A percentile compares a stretch with the other conserved stretches of the same genome.
Evolutionary conservation across 2,329 filamentous ascomycete species (phyloP).

Genomic region (Emmonsiellopsis sp.): DNA sequence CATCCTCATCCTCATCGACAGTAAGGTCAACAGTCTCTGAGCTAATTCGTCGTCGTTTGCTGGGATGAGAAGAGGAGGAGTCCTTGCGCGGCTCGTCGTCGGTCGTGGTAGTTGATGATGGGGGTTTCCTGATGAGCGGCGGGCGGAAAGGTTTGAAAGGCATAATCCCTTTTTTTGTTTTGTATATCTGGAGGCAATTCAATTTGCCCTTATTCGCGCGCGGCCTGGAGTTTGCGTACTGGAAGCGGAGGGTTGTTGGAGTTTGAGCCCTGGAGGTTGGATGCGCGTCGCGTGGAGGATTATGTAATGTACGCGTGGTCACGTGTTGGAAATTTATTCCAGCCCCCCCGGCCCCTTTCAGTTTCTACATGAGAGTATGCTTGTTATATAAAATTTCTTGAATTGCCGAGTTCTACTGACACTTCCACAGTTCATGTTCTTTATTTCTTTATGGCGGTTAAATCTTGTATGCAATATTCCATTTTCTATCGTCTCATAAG

Average conservation of each 20-base stretch:
- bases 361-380: too few species aligned
- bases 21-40: constrained; percentile 11
- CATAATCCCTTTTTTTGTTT: constrained; percentile 19
- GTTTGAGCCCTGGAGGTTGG: background rate
- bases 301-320: background rate
- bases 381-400: too few species aligned
- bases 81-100: constrained; percentile 8
- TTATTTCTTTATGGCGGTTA: too few species aligned
- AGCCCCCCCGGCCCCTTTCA: too few species aligned
- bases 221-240: too few species aligned
- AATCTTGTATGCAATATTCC: too few species aligned
- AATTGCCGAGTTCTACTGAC: too few species aligned
- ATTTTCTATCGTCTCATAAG: too few species aligned
- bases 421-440: too few species aligned
- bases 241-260: background rate
- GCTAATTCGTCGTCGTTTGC: constrained; percentile 31
- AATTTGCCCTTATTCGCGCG: too few species aligned
- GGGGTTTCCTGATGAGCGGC: constrained; percentile 31
- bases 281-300: background rate
- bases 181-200: background rate
- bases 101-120: background rate
- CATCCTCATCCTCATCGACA: background rate
- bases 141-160: constrained; percentile 40
- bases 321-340: background rate
- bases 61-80: constrained; percentile 13